Base-by-base conservation (phyloP, 768 basidiomycete genomes). In the Coprinopsis cinerea region DNA sequence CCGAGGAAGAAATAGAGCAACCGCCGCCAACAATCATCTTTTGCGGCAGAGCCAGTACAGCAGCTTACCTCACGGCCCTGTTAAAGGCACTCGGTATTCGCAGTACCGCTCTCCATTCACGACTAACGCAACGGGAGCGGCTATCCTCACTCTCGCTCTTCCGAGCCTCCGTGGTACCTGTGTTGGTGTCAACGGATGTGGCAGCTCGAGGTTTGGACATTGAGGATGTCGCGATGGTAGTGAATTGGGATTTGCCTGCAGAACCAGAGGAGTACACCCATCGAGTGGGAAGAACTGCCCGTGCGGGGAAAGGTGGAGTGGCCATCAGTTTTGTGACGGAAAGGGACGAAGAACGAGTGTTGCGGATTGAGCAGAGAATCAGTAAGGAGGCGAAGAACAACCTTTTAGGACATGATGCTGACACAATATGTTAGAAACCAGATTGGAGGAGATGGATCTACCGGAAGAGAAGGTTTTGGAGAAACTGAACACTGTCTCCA, bases 11-110 rank as follows among this genome's bases (percentile, higher is more conserved):
- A 20, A 73, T 81, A 27, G 73, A 77, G 34, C 85, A 88, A 55
- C 91, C 94, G 2, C 96, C 96, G 15, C 90, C 93, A 1, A 98
- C 94, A 18, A 97, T 99, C 57, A 92, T 99, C 55, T 99, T 98
- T 67, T 93, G 82, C 65, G 78, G 78, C 17, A 85, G 83, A 52
- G 78, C 94, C 30, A 81, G 84, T 48, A 94, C 93, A 0, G 93
- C 86, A 0, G 94, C 94, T 15, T 96, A 95, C 64, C 74, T 99
- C 51, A 88, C 91, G 7, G 64, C 74, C 26, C 66, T 97, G 27
- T 73, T 97, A 51, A 84, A 91, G 58, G 79, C 82, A 15, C 72
- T 93, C 47, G 75, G 74, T 6, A 89, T 99, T 56, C 83, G 92
- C 26, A 86, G 84, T 49, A 90, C 93, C 0, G 82, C 93, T 11